Evolutionary conservation across 495 filamentous ascomycete genomes (phyloP).

Genomic region (Extremus antarcticus): DNA sequence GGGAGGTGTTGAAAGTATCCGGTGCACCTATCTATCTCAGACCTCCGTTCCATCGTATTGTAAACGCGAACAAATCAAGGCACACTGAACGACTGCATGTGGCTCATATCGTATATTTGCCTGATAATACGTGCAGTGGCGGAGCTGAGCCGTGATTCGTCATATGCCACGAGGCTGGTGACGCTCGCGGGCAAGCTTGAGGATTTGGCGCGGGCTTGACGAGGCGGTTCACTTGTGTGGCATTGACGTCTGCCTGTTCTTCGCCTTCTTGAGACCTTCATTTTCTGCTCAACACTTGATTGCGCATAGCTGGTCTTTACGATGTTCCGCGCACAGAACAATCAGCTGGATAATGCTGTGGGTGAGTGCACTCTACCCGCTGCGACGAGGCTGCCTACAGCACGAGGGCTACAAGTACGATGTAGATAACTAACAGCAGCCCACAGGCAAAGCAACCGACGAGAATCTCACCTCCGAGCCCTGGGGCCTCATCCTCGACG

Average conservation of each 20-base stretch:
- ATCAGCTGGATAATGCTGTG: constrained; percentile 71
- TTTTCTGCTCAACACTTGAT: too few species aligned
- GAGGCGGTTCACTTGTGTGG: neutral
- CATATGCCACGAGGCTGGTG: neutral
- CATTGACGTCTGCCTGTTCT: neutral
- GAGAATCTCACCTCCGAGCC: constrained; percentile 97
- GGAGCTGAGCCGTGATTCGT: neutral
- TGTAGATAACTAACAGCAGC: neutral
- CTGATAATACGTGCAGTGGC: neutral
- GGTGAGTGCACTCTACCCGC: constrained; percentile 40
- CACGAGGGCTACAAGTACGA: neutral
- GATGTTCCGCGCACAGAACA: constrained; percentile 75
- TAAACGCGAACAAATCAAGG: too few species aligned
- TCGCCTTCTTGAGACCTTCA: too few species aligned
- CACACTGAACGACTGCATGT: too few species aligned
- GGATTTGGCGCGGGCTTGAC: neutral
- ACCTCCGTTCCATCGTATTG: too few species aligned
- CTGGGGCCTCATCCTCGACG: constrained; percentile 97
- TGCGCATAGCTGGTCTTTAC: neutral
- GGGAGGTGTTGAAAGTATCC: too few species aligned
- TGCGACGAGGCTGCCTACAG: neutral
- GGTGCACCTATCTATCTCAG: too few species aligned
- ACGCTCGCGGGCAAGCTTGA: neutral
- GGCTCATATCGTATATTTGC: neutral
- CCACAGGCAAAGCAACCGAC: constrained; percentile 87